phyloP scores from a whole-genome alignment of 2,329 filamentous ascomycete genomes.

The Biscogniauxia marginata region DNA sequence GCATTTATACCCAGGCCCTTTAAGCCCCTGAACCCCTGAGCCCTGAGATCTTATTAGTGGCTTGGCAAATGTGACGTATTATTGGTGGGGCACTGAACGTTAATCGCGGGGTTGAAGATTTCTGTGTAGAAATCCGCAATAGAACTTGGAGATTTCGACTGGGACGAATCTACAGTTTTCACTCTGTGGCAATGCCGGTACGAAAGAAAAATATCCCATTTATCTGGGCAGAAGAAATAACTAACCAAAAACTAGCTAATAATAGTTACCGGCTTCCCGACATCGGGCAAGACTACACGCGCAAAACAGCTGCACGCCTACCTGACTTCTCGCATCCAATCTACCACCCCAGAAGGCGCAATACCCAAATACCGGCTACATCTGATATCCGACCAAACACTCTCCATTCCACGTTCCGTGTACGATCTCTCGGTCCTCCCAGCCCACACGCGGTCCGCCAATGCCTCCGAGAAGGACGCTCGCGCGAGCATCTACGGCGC shows the following conservation, averaged over 20 bases:
- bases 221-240: background rate
- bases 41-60: background rate
- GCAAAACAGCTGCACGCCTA: conserved; percentile 65
- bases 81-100: background rate
- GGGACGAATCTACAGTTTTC: background rate
- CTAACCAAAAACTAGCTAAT: conserved; percentile 51
- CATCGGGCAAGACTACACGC: conserved; percentile 67
- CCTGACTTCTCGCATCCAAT: conserved; percentile 56
- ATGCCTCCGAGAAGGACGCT: conserved; percentile 77
- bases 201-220: no score
- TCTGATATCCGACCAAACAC: conserved; percentile 70
- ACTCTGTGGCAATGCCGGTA: conserved; percentile 16
- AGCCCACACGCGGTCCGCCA: conserved; percentile 66
- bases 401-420: conserved; percentile 67
- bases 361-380: conserved; percentile 61
- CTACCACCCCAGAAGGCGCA: conserved; percentile 29
- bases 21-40: background rate
- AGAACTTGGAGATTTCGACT: background rate
- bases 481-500: conserved; percentile 73
- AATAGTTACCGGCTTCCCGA: conserved; percentile 65
- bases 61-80: background rate
- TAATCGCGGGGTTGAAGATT: background rate
- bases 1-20: background rate
- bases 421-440: conserved; percentile 65
- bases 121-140: background rate